Conservation (phyloP, 1,284 basidiomycete genomes). For the Pulchroboletus neoregius region DNA sequence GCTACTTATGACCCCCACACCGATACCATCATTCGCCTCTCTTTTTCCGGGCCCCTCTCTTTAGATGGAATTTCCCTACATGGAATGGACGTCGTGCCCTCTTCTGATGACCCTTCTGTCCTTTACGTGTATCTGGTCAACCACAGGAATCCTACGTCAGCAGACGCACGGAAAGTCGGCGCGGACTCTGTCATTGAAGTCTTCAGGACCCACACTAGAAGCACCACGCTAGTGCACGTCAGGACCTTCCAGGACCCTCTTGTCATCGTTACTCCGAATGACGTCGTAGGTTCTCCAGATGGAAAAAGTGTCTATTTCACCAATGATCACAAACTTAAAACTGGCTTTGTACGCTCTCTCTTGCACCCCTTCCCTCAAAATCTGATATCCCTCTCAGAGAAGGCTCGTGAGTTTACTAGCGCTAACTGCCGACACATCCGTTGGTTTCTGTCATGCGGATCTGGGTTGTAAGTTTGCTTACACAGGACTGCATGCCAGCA, state of each 20-base stretch:
- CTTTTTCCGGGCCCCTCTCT: constrained; percentile 38
- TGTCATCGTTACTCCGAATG: constrained; percentile 67
- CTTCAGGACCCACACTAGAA: constrained; percentile 53
- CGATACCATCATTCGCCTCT: constrained; percentile 44
- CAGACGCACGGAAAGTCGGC: constrained; percentile 44
- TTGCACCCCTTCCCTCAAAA: not conserved
- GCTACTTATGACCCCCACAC: constrained; percentile 56
- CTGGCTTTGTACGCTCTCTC: constrained; percentile 41
- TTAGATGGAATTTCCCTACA: constrained; percentile 54
- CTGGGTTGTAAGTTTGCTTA: constrained; percentile 57
- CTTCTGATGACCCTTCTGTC: constrained; percentile 43
- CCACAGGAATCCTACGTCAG: constrained; percentile 48
- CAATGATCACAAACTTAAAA: constrained; percentile 60
- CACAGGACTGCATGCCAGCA: constrained; percentile 42
- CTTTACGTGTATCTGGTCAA: constrained; percentile 68
- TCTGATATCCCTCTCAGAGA: constrained; percentile 14
- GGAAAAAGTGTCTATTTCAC: constrained; percentile 63
- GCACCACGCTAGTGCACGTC: constrained; percentile 46
- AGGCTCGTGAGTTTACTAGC: constrained; percentile 38
- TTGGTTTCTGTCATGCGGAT: constrained; percentile 57
- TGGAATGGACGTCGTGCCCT: constrained; percentile 69
- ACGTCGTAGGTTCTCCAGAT: constrained; percentile 58
- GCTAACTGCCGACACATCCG: constrained; percentile 37
- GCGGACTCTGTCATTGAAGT: constrained; percentile 72
- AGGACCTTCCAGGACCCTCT: constrained; percentile 52